Evolutionary conservation across 23 red algal species (phyloP), one percentile per base, ranked within the genome.

Genomic region (Agarophyton chilense): DNA sequence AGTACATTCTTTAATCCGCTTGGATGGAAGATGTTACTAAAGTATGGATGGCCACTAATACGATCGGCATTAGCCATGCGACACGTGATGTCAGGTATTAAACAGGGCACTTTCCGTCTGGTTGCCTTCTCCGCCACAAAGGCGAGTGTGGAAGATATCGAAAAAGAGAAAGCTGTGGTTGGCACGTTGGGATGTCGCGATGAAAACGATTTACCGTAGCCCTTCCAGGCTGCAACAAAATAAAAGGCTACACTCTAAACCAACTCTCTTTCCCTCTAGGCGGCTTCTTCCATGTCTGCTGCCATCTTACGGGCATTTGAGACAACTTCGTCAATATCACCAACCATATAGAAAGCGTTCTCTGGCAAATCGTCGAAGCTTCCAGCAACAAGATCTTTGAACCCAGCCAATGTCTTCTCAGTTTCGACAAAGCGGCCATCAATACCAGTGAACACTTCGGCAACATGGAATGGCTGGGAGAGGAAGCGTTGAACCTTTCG

Each of bases 401-500:
- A 99, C 32, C 97, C 97, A 72, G 79, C 52, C 42, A 99, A 89
- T 29, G 97, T 96, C 80, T 99, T 94, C 84, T 95, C 85, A 65
- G 95, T 79, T 64, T 99, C 97, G 56, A 99, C 97, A 88, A 95
- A 99, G 91, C 94, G 94, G 4, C 97, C 97, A 40, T 92, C 88
- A 52, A 92, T 96, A 52, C 97, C 97, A 43, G 97, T 99, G 80
- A 99, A 99, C 44, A 99, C 97, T 75, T 99, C 97, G 14, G 97
- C 97, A 36, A 99, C 94, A 73, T 95, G 88, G 93, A 99, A 99
- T 36, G 97, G 97, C 87, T 99, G 97, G 34, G 87, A 93, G 50
- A 99, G 83, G 97, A 99, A 99, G 38, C 97, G 91, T 77, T 99
- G 93, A 21, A 99, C 89, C 90, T 99, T 99, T 33, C 97, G 91